Percentiles rank a stretch among this genome's conserved stretches.
Evolutionary conservation across 2,329 filamentous ascomycete species (phyloP).

Genomic region (Fusarium keratoplasticum): DNA sequence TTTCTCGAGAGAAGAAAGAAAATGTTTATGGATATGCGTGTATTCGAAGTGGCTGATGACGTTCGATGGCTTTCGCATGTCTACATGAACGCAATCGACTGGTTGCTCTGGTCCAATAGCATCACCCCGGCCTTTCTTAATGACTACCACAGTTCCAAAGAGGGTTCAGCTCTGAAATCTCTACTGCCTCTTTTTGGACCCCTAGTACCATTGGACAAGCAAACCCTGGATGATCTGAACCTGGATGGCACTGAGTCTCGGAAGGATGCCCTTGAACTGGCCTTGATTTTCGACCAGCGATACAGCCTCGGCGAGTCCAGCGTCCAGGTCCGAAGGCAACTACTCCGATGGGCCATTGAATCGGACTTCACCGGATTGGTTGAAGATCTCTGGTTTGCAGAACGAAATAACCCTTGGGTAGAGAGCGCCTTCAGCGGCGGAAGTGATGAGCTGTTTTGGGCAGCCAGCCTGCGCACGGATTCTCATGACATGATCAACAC

Average conservation of each 20-base stretch:
- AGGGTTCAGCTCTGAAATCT: background rate
- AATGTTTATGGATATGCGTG: background rate
- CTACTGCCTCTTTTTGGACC: background rate
- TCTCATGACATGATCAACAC: background rate
- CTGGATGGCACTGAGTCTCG: background rate
- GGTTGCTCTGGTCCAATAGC: background rate
- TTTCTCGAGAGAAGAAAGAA: background rate
- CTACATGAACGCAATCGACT: background rate
- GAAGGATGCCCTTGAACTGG: background rate
- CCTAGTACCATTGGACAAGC: background rate
- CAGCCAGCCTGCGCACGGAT: background rate
- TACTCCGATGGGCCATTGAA: background rate
- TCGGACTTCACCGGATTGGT: background rate
- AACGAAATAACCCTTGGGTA: background rate
- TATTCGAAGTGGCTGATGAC: background rate
- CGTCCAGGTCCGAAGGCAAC: background rate
- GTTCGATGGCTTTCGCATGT: background rate
- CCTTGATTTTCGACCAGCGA: background rate
- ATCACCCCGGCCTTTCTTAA: background rate
- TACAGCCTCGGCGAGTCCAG: background rate
- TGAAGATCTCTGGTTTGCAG: background rate
- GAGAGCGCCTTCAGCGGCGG: background rate
- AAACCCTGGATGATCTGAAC: background rate
- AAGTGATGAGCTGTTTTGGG: background rate
- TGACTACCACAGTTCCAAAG: background rate